Percentiles rank a stretch among this genome's conserved stretches.
phyloP scores from a whole-genome alignment of 2,329 filamentous ascomycete genomes.

The Fusarium nelsonii region DNA sequence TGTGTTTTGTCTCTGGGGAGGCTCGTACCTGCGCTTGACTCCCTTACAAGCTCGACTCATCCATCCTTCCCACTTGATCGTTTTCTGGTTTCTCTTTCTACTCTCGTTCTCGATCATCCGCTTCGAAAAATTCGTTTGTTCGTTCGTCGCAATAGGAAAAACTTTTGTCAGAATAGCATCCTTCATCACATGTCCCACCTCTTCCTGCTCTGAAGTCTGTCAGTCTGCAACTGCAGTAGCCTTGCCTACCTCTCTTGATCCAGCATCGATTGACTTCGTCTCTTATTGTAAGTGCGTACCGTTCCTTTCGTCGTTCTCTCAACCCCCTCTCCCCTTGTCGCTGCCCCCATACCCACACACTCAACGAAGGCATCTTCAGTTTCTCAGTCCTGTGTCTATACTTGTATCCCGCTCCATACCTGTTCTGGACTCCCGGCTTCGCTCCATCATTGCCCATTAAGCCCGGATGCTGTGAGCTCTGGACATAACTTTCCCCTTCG shows the following conservation, averaged over 20 bases:
- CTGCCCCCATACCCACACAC: background rate
- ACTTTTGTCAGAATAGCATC: conserved; percentile 21
- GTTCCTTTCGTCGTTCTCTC: conserved; percentile 22
- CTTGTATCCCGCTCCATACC: background rate
- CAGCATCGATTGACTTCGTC: conserved; percentile 22
- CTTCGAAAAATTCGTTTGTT: conserved; percentile 22
- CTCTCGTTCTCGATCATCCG: conserved; percentile 10
- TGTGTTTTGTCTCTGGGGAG: conserved; percentile 32
- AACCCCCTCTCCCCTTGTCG: conserved; percentile 5
- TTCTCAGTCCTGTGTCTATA: conserved; percentile 17
- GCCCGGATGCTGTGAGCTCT: background rate
- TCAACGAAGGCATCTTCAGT: conserved; percentile 21
- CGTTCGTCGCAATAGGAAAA: conserved; percentile 28
- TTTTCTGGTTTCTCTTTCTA: conserved; percentile 18
- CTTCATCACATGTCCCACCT: conserved; percentile 27
- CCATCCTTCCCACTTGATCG: conserved; percentile 10
- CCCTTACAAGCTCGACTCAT: conserved; percentile 30
- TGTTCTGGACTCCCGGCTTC: conserved; percentile 6
- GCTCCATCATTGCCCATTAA: conserved; percentile 6
- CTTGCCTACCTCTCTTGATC: conserved; percentile 9
- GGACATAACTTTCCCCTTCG: background rate
- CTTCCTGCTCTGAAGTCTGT: conserved; percentile 20
- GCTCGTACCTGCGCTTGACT: conserved; percentile 35
- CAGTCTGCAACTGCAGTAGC: conserved; percentile 18
- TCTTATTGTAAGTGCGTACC: conserved; percentile 37